Evolutionary conservation across 2,329 filamentous ascomycete genomes (phyloP), one percentile per base, ranked within the genome.

Genomic region (Beauveria scarabaeidicola): DNA sequence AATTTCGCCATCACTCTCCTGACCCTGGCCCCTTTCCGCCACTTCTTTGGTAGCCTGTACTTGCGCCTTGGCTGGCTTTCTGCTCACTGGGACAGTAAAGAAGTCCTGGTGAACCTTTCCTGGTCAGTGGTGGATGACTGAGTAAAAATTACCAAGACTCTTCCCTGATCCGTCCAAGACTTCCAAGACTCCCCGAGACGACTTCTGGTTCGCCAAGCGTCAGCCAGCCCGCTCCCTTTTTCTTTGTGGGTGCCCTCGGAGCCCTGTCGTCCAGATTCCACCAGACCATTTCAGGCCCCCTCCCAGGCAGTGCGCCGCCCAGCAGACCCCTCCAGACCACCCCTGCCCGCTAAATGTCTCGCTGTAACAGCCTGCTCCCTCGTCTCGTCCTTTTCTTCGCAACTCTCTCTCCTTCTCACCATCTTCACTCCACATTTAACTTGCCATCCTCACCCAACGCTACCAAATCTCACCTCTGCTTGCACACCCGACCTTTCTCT

Each of bases 351-450:
- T 36, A 9, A 36, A 36, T 13, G 32, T 13, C 11, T 36, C 32
- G 32, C 32, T 36, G 32, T 36, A 36, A 3, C 11, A 5, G 32
- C 32, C 32, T 15, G 11, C 32, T 36, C 32, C 32, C 32, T 36
- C 32, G 32, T 36, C 29, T 32, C 11, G 32, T 36, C 51, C 41
- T 36, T 38, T 53, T 52, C 47, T 56, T 44, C 29, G 27, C 48
- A 5, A 19, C 36, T 41, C 47, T 47, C 47, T 58, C 41, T 48
- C 57, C 44, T n/a, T 53, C 57, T 53, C 57, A 59, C 50, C 57
- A 59, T 23, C 38, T 44, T 52, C 56, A 53, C 57, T 59, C 57
- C 57, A 59, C 57, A 59, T 59, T 59, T 29, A 51, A 52, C 50
- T 52, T 32, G 40, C 57, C 57, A 53, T 59, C 57, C 25, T 53